Conservation (phyloP, 306 rosid species). For the Spatholobus suberectus region DNA sequence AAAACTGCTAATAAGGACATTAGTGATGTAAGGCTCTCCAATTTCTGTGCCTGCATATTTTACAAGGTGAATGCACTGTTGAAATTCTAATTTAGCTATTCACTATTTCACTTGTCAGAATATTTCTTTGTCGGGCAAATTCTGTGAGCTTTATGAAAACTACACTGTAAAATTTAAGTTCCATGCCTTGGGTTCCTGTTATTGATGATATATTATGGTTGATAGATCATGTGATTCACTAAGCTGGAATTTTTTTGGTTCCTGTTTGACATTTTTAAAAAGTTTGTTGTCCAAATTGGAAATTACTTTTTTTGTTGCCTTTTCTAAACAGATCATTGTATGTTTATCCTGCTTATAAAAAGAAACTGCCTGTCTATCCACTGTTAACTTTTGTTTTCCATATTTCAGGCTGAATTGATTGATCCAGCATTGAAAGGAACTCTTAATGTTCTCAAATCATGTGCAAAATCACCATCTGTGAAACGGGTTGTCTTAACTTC, state of each 20-base stretch:
- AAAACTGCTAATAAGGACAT: background rate
- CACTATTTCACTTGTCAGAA: background rate
- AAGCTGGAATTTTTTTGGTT: no score
- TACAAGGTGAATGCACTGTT: background rate
- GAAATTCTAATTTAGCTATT: no score
- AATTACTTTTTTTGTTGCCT: background rate
- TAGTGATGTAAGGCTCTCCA: background rate
- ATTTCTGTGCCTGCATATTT: background rate
- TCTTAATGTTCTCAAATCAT: conserved; percentile 58
- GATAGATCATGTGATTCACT: background rate
- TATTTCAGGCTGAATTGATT: conserved; percentile 50
- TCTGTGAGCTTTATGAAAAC: background rate
- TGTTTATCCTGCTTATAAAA: no score
- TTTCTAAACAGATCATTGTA: background rate
- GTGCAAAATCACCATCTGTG: conserved; percentile 48
- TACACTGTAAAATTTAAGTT: no score
- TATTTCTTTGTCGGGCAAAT: background rate
- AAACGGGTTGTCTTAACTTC: conserved; percentile 55
- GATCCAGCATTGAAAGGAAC: conserved; percentile 62
- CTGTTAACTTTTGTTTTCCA: conserved; percentile 10
- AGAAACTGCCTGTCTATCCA: background rate
- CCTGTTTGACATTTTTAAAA: background rate
- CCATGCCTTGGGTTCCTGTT: background rate
- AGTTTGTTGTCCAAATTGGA: background rate
- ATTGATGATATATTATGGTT: background rate